Base-by-base conservation (phyloP, 371 early-diverging fungal genomes). In the Apophysomyces ossiformis region DNA sequence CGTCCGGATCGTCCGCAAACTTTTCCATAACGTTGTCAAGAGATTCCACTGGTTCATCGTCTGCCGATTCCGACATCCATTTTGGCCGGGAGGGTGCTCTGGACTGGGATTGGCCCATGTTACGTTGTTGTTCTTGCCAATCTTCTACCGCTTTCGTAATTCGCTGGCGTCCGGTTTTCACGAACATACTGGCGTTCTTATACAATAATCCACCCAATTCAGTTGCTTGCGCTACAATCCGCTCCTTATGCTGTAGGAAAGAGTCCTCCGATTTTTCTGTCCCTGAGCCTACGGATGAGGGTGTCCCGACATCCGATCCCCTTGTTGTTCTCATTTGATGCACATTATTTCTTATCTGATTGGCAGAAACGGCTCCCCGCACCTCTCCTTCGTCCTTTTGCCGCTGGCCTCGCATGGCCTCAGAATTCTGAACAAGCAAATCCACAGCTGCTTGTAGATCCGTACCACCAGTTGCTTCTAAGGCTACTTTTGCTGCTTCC, bases 121-220 rank as follows among this genome's bases (percentile, higher is more conserved):
- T 74, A 7, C 75, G 77, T 61, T 85, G 77, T 7, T 82, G 74
- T 36, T 85, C 87, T 46, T 85, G 75, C 76, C 89, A 82, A 56
- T 89, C 85, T n/a, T 84, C 89, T 36, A 89, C 85, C 9, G 86
- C 86, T 26, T 85, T 84, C 47, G 85, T 84, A 7, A 91, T 79
- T 58, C 85, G 87, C 66, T 89, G 84, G 38, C 88, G 86, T 35
- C 92, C 90, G 58, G 87, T 85, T 47, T 90, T 85, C 62, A 91
- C 82, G 65, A 90, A 79, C 45, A 87, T 83, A 60, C 85, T 84
- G 9, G 94, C 94, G 70, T 91, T 90, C 64, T 89, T 88, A 63
- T 89, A 85, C 21, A 92, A 72, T 38, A 70, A 83, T 7, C 87
- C 82, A n/a, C 93, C 91, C 43, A 93, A 68, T 60, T 89, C 90